These are phyloP conservation scores for Cladosporium sphaerospermum DNA, from an alignment of 2,329 filamentous ascomycete species.

Conservation along the genomic window DNA sequence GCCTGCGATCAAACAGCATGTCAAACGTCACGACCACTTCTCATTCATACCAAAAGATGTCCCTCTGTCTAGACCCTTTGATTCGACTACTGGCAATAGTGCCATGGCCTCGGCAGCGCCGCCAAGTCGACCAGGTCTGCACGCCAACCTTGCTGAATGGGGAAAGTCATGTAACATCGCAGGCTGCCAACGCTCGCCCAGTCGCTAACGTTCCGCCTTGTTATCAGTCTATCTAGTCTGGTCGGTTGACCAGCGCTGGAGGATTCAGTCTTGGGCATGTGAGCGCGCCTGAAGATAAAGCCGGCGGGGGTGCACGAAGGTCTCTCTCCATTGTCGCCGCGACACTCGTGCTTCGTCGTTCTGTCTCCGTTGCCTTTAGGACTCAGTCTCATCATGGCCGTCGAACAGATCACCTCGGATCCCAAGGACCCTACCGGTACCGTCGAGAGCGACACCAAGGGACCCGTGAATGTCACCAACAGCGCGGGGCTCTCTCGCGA, in stretches of 20 bases:
- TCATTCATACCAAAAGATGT: background rate
- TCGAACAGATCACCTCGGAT: slow-evolving; percentile 8
- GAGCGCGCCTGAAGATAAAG: slow-evolving; percentile 1
- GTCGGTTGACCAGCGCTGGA: background rate
- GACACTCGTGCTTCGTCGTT: background rate
- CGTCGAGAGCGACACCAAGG: background rate
- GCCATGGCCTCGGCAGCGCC: slow-evolving; percentile 9
- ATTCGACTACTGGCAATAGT: background rate
- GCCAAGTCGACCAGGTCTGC: slow-evolving; percentile 5
- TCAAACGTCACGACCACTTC: background rate
- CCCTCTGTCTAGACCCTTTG: background rate
- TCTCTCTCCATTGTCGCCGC: background rate
- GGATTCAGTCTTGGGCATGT: background rate
- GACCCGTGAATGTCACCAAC: background rate
- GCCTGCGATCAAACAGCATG: background rate
- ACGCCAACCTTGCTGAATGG: slow-evolving; percentile 9
- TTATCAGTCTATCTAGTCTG: slow-evolving; percentile 1
- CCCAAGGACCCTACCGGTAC: background rate
- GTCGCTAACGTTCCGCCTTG: slow-evolving; percentile 1
- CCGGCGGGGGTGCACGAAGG: background rate
- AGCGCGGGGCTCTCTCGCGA: slow-evolving; percentile 1
- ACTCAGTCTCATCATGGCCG: background rate
- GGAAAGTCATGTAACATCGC: slow-evolving; percentile 1
- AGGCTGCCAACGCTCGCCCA: slow-evolving; percentile 1
- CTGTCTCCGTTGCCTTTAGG: background rate